Evolutionary conservation across 257 asterid species (phyloP).

Genomic region (Solanum sparsipilum): DNA sequence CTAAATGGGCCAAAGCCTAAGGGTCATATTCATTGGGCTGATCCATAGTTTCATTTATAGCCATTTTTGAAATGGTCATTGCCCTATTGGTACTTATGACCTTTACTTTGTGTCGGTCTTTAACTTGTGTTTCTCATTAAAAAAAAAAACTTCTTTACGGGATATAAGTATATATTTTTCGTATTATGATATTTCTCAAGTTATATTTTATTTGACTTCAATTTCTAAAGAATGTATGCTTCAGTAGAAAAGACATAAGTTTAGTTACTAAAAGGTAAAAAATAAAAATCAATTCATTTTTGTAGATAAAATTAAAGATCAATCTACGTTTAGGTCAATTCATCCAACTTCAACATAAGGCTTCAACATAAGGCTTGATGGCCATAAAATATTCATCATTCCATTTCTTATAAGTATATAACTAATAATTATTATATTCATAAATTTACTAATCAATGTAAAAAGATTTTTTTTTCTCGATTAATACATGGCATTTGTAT

Average conservation of each 20-base stretch:
- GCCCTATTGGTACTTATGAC: background rate
- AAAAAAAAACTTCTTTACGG: fast-evolving
- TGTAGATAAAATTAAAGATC: no score
- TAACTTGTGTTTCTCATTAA: background rate
- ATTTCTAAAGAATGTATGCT: background rate
- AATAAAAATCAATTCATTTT: no score
- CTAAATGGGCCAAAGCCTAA: background rate
- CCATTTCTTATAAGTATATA: no score
- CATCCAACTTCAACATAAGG: no score
- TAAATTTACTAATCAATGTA: no score
- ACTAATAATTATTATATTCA: no score
- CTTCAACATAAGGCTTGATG: background rate
- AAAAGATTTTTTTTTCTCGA: background rate
- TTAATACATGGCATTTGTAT: no score
- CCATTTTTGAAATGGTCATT: background rate
- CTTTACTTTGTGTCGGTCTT: background rate
- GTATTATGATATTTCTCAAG: background rate
- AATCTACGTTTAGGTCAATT: no score
- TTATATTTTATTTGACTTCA: background rate
- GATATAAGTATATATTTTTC: background rate
- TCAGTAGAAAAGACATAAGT: no score
- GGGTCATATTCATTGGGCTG: background rate
- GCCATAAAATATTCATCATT: background rate
- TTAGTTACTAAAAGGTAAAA: no score
- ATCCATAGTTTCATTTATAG: background rate